Evolutionary conservation across 1,139 yeast genomes (phyloP).

Genomic region (Blastobotrys petasosporus): DNA sequence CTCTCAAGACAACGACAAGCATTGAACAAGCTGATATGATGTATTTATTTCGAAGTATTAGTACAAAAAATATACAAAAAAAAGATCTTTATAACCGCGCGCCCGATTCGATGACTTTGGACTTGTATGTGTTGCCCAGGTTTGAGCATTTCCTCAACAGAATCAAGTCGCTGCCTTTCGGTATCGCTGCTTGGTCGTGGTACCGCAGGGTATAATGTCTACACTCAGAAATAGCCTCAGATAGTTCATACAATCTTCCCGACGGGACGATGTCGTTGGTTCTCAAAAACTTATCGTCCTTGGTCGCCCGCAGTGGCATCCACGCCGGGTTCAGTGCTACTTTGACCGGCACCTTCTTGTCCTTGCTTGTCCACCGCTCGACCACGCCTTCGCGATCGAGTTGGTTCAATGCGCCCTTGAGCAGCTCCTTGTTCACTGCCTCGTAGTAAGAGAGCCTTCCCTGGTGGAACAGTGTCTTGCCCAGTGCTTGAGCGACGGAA

Average conservation of each 20-base stretch:
- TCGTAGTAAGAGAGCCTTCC: conserved; percentile 40
- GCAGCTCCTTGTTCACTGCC: conserved; percentile 39
- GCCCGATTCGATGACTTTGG: conserved; percentile 3
- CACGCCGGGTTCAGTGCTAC: conserved; percentile 19
- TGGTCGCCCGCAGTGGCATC: conserved; percentile 16
- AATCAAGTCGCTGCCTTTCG: conserved; percentile 11
- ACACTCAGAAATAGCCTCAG: conserved; percentile 29
- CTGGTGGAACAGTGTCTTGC: conserved; percentile 39
- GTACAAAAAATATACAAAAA: neutral
- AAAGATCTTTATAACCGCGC: neutral
- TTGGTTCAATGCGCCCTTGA: conserved; percentile 35
- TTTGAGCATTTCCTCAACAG: conserved; percentile 11
- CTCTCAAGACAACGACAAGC: conserved; percentile 25
- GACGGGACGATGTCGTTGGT: conserved; percentile 21
- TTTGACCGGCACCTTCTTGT: conserved; percentile 14
- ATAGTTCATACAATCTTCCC: conserved; percentile 28
- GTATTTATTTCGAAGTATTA: neutral
- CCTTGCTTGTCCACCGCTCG: conserved; percentile 15
- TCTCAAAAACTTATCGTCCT: conserved; percentile 4
- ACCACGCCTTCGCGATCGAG: conserved; percentile 35
- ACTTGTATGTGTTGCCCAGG: conserved; percentile 9
- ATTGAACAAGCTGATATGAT: conserved; percentile 14
- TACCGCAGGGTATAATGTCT: conserved; percentile 27
- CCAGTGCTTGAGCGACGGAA: conserved; percentile 35
- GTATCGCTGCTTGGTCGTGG: conserved; percentile 13